A percentile compares a stretch with the other conserved stretches of the same genome.
phyloP scores from a whole-genome alignment of 139 green algal species.

The Picocystis salinarum region DNA sequence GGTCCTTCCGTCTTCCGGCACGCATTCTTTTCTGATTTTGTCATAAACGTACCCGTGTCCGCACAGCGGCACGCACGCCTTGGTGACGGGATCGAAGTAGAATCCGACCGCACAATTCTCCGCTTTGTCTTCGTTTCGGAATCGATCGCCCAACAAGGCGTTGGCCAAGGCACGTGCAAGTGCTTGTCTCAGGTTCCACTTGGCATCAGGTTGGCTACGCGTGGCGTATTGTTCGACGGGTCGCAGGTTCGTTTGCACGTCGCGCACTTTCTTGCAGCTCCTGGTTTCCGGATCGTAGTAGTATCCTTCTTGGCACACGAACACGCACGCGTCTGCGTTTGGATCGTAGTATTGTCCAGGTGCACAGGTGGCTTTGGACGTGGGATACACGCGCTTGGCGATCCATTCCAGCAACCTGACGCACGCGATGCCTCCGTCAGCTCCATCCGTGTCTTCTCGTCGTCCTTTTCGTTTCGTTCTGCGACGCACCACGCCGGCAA shows the following conservation, averaged over 20 bases:
- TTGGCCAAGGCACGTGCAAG: too few species aligned
- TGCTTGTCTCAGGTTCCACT: too few species aligned
- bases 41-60: slow-evolving; percentile 15
- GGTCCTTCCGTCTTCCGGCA: too few species aligned
- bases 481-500: too few species aligned
- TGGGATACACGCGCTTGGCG: slow-evolving; percentile 12
- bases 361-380: too few species aligned
- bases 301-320: slow-evolving; percentile 14
- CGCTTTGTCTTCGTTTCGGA: too few species aligned
- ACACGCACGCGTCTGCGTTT: slow-evolving; percentile 10
- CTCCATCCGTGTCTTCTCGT: too few species aligned
- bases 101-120: slow-evolving; percentile 13
- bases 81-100: slow-evolving; percentile 11
- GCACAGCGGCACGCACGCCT: slow-evolving; percentile 13
- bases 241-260: too few species aligned
- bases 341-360: slow-evolving; percentile 9
- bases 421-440: neutral
- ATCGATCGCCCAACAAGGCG: too few species aligned
- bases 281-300: slow-evolving; percentile 8
- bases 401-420: slow-evolving; percentile 9
- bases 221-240: too few species aligned
- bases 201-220: too few species aligned
- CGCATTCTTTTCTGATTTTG: slow-evolving; percentile 7
- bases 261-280: neutral
- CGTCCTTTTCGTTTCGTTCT: too few species aligned